phyloP scores from a whole-genome alignment of 192 early-diverging fungal genomes.

The Entrophospora sp. region DNA sequence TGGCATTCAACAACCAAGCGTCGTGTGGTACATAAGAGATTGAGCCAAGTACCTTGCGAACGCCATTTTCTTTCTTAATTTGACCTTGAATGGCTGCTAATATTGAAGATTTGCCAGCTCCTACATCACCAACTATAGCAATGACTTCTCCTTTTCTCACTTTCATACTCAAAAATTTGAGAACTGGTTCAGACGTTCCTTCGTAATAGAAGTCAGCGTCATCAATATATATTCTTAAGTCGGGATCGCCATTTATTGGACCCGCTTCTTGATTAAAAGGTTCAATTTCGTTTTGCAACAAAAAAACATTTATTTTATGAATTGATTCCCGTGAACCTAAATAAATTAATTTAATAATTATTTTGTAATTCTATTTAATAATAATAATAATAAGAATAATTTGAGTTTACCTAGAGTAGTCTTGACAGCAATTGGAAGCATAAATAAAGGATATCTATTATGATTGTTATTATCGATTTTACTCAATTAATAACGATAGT shows the following conservation, averaged over 20 bases:
- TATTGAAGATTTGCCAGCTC: conserved; percentile 59
- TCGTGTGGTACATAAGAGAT: conserved; percentile 57
- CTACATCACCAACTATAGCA: conserved; percentile 61
- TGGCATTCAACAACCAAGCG: conserved; percentile 63
- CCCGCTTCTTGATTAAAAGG: conserved; percentile 23
- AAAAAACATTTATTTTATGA: conserved; percentile 48
- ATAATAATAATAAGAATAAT: not conserved
- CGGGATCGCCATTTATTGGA: conserved; percentile 25
- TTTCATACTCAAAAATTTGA: conserved; percentile 40
- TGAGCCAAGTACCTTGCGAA: conserved; percentile 42
- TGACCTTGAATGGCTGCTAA: conserved; percentile 62
- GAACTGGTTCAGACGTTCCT: conserved; percentile 29
- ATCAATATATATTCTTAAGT: conserved; percentile 39
- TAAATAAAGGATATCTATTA: conserved; percentile 50
- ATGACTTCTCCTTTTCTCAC: conserved; percentile 45
- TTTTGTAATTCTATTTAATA: not conserved
- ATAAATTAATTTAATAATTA: not conserved
- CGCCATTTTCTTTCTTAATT: conserved; percentile 43
- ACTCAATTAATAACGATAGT: too few species aligned
- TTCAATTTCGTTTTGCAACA: conserved; percentile 53
- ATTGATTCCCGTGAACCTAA: conserved; percentile 48
- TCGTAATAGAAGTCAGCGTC: conserved; percentile 51
- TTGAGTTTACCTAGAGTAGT: conserved; percentile 28
- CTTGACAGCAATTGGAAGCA: conserved; percentile 55
- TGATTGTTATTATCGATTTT: too few species aligned